These are phyloP conservation scores for Dipodascus albidus DNA, from an alignment of 805 yeast species.

Conservation along the genomic window DNA sequence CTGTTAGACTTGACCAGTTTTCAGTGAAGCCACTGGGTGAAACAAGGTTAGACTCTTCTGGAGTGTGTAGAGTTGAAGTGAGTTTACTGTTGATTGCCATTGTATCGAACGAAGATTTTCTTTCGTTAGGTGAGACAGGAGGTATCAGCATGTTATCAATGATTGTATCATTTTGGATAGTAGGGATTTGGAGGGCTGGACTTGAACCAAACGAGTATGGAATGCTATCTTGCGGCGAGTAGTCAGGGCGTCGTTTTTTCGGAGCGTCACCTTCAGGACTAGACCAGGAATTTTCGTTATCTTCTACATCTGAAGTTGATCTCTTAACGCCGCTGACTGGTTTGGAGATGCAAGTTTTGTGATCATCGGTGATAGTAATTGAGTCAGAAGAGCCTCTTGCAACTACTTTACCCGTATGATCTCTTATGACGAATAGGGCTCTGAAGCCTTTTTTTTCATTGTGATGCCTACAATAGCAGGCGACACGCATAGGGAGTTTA, in stretches of 20 bases:
- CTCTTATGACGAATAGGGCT: constrained; percentile 39
- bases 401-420: constrained; percentile 47
- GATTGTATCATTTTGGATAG: not conserved
- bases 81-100: not conserved
- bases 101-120: not conserved
- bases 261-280: not conserved
- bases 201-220: not conserved
- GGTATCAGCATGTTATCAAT: not conserved
- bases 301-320: not conserved
- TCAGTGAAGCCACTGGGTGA: not conserved
- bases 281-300: not conserved
- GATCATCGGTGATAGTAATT: constrained; percentile 90
- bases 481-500: constrained; percentile 60
- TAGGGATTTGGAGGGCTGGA: not conserved
- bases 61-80: not conserved
- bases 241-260: not conserved
- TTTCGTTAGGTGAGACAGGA: not conserved
- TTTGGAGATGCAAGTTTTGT: constrained; percentile 37
- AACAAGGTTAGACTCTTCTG: not conserved
- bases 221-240: not conserved
- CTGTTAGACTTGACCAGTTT: not conserved
- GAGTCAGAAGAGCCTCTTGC: constrained; percentile 64
- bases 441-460: constrained; percentile 73
- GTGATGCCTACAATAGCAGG: constrained; percentile 95
- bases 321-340: constrained; percentile 1